phyloP scores from a whole-genome alignment of 78 protist genomes.

The Dictyostelium citrinum region DNA sequence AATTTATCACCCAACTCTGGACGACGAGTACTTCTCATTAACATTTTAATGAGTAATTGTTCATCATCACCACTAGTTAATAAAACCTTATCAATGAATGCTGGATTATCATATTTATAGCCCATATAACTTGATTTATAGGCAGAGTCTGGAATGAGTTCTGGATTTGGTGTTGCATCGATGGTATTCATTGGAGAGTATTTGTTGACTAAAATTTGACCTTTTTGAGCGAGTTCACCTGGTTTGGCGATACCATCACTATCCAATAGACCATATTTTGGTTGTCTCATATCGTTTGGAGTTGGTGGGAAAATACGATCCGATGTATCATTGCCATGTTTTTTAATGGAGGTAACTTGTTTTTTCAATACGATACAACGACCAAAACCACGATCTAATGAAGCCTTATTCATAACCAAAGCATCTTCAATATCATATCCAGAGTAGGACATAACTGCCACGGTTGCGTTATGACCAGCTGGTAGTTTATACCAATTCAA shows the following conservation, averaged over 20 bases:
- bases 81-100: conserved; percentile 93
- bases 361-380: conserved; percentile 91
- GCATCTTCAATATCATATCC: conserved; percentile 99
- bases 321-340: conserved; percentile 88
- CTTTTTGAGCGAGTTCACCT: conserved; percentile 94
- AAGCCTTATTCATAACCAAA: conserved; percentile 95
- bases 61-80: conserved; percentile 91
- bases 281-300: conserved; percentile 41
- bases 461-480: conserved; percentile 99
- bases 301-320: conserved; percentile 65
- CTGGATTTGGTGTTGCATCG: conserved; percentile 54
- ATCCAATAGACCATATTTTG: conserved; percentile 94
- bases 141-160: conserved; percentile 46
- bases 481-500: conserved; percentile 98
- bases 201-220: conserved; percentile 98
- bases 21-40: conserved; percentile 93
- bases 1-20: conserved; percentile 99
- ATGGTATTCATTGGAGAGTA: conserved; percentile 75
- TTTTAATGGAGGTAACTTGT: conserved; percentile 53
- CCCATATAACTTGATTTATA: conserved; percentile 91
- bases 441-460: conserved; percentile 97
- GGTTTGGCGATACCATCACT: conserved; percentile 98
- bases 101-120: conserved; percentile 89
- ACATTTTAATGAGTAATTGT: conserved; percentile 92
- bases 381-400: conserved; percentile 99